A percentile compares a stretch with the other conserved stretches of the same genome.
These are phyloP conservation scores for Hypsizygus ulmarius DNA, from an alignment of 1,284 basidiomycete species.

Conservation along the genomic window DNA sequence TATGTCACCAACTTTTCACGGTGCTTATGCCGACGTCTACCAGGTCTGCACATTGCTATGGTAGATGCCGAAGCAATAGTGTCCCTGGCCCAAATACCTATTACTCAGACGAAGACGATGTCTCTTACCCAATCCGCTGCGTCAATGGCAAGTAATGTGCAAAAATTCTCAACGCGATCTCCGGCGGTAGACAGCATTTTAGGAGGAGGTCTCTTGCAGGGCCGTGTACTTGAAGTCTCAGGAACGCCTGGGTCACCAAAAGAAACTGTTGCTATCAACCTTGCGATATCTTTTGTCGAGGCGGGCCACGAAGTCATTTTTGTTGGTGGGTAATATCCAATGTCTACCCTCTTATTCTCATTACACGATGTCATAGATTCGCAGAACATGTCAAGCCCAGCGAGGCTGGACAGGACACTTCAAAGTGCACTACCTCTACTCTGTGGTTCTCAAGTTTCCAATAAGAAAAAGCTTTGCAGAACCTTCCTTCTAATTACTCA, in stretches of 20 bases:
- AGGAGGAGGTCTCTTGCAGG: conserved; percentile 55
- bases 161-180: conserved; percentile 42
- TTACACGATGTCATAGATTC: conserved; percentile 44
- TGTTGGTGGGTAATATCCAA: conserved; percentile 42
- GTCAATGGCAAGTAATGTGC: conserved; percentile 35
- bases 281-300: conserved; percentile 46
- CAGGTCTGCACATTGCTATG: conserved; percentile 49
- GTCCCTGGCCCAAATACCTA: conserved; percentile 33
- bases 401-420: conserved; percentile 40
- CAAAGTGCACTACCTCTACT: conserved; percentile 33
- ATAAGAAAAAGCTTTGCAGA: conserved; percentile 17
- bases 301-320: conserved; percentile 53
- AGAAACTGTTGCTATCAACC: conserved; percentile 48
- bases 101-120: conserved; percentile 22
- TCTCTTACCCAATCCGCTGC: conserved; percentile 58
- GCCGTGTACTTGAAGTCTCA: conserved; percentile 66
- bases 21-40: not conserved
- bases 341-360: not conserved
- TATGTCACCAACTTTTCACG: not conserved
- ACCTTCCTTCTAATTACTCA: conserved; percentile 24
- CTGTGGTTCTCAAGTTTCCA: not conserved
- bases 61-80: conserved; percentile 44
- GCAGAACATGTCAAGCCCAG: conserved; percentile 61
- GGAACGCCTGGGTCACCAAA: conserved; percentile 72
- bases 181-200: conserved; percentile 54